Evolutionary conservation across 2,329 filamentous ascomycete species (phyloP).

Genomic region (Diplocarpon rosae): DNA sequence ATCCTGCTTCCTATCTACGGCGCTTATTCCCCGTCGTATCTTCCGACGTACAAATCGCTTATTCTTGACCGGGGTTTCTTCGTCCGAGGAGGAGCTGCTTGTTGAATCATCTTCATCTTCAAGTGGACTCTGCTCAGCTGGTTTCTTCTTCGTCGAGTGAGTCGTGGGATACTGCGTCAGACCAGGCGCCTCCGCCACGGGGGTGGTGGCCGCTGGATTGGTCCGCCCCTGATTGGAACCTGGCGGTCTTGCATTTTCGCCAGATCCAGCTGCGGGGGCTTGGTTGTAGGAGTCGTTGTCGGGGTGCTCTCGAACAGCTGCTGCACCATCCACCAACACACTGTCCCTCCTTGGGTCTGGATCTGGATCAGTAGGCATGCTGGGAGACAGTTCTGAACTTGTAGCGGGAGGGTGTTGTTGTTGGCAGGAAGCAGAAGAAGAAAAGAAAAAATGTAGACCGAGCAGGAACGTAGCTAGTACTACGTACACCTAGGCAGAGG

Average conservation of each 20-base stretch:
- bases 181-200: conserved; percentile 5
- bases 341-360: no score
- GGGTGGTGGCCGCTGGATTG: conserved; percentile 12
- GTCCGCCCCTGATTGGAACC: conserved; percentile 20
- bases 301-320: neutral
- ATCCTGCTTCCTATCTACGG: neutral
- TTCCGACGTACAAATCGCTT: neutral
- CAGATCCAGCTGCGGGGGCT: neutral
- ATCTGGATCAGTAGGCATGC: no score
- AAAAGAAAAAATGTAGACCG: no score
- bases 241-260: conserved; percentile 6
- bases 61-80: neutral
- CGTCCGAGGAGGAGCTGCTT: conserved; percentile 15
- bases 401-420: no score
- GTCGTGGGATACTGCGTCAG: conserved; percentile 18
- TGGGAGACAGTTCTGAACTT: no score
- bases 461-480: no score
- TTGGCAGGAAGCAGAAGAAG: no score
- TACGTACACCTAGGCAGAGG: no score
- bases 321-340: no score
- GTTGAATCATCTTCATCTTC: conserved; percentile 12
- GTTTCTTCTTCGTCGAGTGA: conserved; percentile 18
- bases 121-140: conserved; percentile 17
- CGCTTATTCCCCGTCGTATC: neutral
- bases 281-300: no score